phyloP scores from a whole-genome alignment of 257 asterid species.

The Salvia miltiorrhiza region DNA sequence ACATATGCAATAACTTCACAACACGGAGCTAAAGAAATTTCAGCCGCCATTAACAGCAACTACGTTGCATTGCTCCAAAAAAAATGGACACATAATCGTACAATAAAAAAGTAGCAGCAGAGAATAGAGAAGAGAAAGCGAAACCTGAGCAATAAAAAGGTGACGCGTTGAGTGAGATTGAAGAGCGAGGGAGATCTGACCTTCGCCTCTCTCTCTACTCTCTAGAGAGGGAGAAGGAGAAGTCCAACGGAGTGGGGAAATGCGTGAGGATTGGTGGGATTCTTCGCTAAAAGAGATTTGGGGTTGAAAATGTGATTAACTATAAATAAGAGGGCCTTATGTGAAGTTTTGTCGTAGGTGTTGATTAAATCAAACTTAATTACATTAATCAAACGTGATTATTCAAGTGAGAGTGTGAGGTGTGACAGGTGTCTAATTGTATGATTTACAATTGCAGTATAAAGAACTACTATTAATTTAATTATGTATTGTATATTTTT shows the following conservation, averaged over 20 bases:
- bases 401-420: no score
- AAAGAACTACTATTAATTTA: no score
- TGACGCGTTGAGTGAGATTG: slow-evolving; percentile 11
- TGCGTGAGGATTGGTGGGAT: slow-evolving; percentile 20
- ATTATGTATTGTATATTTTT: no score
- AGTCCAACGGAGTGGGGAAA: slow-evolving; percentile 16
- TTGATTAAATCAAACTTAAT: background rate
- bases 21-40: background rate
- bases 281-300: slow-evolving; percentile 1
- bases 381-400: no score
- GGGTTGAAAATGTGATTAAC: slow-evolving; percentile 16
- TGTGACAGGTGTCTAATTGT: no score
- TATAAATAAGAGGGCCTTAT: slow-evolving; percentile 10
- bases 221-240: slow-evolving; percentile 25
- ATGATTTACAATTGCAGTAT: no score
- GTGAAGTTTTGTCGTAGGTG: background rate
- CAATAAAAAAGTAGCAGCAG: background rate
- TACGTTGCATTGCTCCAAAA: slow-evolving; percentile 14
- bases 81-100: background rate
- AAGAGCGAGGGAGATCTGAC: slow-evolving; percentile 28
- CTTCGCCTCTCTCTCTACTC: slow-evolving; percentile 21
- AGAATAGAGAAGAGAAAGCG: background rate
- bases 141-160: slow-evolving; percentile 15
- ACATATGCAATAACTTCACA: slow-evolving; percentile 13
- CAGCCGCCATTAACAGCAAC: background rate